Evolutionary conservation across 257 asterid species (phyloP).

Genomic region (Solanum appendiculatum): DNA sequence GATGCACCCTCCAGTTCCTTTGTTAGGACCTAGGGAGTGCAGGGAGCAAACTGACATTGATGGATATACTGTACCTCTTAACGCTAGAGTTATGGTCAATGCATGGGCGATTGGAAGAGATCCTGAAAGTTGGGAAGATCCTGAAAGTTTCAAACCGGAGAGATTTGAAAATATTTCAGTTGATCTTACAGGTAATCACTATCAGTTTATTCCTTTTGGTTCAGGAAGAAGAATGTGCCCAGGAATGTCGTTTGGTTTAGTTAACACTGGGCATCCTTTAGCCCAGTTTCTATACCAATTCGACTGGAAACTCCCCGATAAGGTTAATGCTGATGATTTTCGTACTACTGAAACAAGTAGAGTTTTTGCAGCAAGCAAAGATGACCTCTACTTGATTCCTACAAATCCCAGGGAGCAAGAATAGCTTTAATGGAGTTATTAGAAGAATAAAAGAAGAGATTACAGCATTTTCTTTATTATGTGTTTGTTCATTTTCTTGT

Average conservation of each 20-base stretch:
- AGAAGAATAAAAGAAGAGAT: not conserved
- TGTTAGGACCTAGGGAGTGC: conserved; percentile 8
- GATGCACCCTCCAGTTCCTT: conserved; percentile 6
- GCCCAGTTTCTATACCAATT: conserved; percentile 7
- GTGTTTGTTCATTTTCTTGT: not conserved
- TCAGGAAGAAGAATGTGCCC: conserved; percentile 14
- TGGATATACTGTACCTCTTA: not conserved
- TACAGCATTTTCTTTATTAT: not conserved
- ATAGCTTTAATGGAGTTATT: not conserved
- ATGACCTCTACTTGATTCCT: conserved; percentile 4
- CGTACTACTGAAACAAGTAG: not conserved
- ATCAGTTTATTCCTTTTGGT: conserved; percentile 11
- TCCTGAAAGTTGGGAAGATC: conserved; percentile 6
- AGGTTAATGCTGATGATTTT: not conserved
- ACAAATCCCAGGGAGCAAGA: not conserved
- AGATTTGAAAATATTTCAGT: conserved; percentile 2
- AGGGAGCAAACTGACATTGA: not conserved
- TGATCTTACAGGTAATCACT: conserved; percentile 5
- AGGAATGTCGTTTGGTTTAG: conserved; percentile 1
- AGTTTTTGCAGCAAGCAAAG: not conserved
- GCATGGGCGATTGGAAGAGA: conserved; percentile 15
- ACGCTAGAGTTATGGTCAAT: conserved; percentile 9
- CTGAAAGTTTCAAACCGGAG: conserved; percentile 9
- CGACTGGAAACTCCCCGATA: conserved; percentile 2
- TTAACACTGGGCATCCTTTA: conserved; percentile 1